Percentiles rank a stretch among this genome's conserved stretches.
phyloP scores from a whole-genome alignment of 495 filamentous ascomycete species.

The Penicillium cinerascens region DNA sequence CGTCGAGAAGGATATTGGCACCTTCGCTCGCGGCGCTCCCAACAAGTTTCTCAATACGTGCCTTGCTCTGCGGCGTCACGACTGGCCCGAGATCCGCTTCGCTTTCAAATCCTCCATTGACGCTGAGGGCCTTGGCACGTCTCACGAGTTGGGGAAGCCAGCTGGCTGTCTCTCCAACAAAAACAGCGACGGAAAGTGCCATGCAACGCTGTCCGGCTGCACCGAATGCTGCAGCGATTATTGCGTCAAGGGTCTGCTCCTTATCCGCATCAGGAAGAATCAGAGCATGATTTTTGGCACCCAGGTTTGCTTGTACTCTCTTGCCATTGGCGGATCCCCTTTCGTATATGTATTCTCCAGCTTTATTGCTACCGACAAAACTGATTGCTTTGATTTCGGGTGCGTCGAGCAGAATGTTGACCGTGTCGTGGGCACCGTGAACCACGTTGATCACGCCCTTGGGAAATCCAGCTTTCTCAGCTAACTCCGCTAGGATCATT shows the following conservation, averaged over 20 bases:
- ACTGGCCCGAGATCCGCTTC: neutral
- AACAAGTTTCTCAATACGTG: neutral
- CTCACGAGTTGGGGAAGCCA: neutral
- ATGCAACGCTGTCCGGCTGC: neutral
- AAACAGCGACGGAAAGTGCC: neutral
- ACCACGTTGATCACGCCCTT: conserved; percentile 84
- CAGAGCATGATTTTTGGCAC: conserved; percentile 90
- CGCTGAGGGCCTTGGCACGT: neutral
- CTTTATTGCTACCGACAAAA: conserved; percentile 88
- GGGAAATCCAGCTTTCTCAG: conserved; percentile 82
- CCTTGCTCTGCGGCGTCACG: neutral
- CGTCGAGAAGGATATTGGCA: neutral
- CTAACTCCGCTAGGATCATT: conserved; percentile 53
- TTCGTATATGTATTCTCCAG: conserved; percentile 85
- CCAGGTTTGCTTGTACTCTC: conserved; percentile 84
- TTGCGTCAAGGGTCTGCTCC: conserved; percentile 40
- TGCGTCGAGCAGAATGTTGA: conserved; percentile 89
- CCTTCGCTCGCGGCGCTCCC: neutral
- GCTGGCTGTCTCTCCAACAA: neutral
- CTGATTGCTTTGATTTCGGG: conserved; percentile 84
- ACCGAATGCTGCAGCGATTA: neutral
- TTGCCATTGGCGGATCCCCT: conserved; percentile 79
- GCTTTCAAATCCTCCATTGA: neutral
- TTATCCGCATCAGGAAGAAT: conserved; percentile 89
- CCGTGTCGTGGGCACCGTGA: conserved; percentile 76